Percentiles rank a stretch among this genome's conserved stretches.
phyloP scores from a whole-genome alignment of 2,329 filamentous ascomycete genomes.

The Aspergillus sojae region DNA sequence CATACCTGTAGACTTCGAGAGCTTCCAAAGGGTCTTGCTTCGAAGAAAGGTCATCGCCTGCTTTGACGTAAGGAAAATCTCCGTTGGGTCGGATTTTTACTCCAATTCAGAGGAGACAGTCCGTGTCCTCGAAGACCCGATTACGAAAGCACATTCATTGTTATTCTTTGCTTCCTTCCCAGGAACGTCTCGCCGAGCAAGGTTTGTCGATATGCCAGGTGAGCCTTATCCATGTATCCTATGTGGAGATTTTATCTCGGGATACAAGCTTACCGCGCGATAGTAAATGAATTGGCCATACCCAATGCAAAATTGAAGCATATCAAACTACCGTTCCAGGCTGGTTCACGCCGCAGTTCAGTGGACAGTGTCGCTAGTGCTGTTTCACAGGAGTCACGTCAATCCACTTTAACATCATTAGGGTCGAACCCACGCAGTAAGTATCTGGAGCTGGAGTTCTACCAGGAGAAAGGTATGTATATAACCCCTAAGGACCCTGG shows the following conservation, averaged over 20 bases:
- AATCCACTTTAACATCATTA: not conserved
- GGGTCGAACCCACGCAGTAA: not conserved
- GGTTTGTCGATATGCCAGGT: not conserved
- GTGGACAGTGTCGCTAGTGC: not conserved
- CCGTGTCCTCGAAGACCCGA: not conserved
- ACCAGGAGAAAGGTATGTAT: not conserved
- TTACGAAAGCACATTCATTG: not conserved
- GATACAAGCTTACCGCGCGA: not conserved
- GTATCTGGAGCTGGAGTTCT: not conserved
- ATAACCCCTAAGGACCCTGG: fast-evolving
- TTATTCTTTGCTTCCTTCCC: not conserved
- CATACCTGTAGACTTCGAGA: not conserved
- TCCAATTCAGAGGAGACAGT: not conserved
- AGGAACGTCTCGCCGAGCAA: not conserved
- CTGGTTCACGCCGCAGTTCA: not conserved
- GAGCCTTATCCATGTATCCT: not conserved
- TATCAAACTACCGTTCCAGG: not conserved
- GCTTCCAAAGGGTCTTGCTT: not conserved
- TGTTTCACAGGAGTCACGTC: not conserved
- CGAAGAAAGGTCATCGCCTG: not conserved
- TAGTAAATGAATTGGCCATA: not conserved
- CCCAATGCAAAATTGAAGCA: not conserved
- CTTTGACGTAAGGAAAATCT: not conserved
- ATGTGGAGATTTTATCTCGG: fast-evolving
- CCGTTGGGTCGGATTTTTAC: not conserved